phyloP scores from a whole-genome alignment of 306 rosid species.

The Hippophae tibetana region DNA sequence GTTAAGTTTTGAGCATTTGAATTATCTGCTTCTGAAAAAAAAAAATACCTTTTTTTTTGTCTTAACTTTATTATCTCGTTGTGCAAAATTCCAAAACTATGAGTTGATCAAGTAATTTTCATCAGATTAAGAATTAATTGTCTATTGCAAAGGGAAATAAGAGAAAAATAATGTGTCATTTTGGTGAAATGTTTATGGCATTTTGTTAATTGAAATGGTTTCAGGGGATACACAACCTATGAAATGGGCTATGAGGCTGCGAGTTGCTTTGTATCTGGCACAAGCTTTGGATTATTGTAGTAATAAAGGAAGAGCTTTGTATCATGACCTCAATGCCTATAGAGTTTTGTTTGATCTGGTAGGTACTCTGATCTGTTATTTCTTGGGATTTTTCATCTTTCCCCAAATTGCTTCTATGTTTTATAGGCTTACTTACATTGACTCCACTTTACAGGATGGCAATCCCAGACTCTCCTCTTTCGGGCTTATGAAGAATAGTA shows the following conservation, averaged over 20 bases:
- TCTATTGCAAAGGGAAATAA: too few species aligned
- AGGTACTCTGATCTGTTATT: slow-evolving; percentile 32
- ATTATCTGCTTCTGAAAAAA: too few species aligned
- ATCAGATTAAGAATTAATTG: too few species aligned
- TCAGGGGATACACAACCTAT: slow-evolving; percentile 92
- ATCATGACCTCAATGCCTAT: slow-evolving; percentile 97
- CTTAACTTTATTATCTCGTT: too few species aligned
- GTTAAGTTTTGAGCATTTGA: too few species aligned
- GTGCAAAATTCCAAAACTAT: too few species aligned
- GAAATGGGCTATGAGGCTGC: slow-evolving; percentile 99
- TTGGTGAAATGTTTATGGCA: neutral
- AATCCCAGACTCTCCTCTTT: slow-evolving; percentile 75
- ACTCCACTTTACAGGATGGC: slow-evolving; percentile 46
- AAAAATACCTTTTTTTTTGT: too few species aligned
- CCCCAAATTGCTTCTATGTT: slow-evolving; percentile 11
- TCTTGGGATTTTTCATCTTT: neutral
- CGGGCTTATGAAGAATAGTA: slow-evolving; percentile 61
- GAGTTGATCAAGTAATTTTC: too few species aligned
- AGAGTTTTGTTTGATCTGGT: slow-evolving; percentile 90
- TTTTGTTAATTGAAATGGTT: slow-evolving; percentile 9
- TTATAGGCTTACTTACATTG: slow-evolving; percentile 14
- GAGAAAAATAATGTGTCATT: neutral
- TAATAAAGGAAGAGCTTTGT: slow-evolving; percentile 71
- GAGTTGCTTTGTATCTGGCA: slow-evolving; percentile 91
- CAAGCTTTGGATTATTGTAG: slow-evolving; percentile 94